These are phyloP conservation scores for Rhodotorula sp. DNA, from an alignment of 1,284 basidiomycete species.

Conservation along the genomic window DNA sequence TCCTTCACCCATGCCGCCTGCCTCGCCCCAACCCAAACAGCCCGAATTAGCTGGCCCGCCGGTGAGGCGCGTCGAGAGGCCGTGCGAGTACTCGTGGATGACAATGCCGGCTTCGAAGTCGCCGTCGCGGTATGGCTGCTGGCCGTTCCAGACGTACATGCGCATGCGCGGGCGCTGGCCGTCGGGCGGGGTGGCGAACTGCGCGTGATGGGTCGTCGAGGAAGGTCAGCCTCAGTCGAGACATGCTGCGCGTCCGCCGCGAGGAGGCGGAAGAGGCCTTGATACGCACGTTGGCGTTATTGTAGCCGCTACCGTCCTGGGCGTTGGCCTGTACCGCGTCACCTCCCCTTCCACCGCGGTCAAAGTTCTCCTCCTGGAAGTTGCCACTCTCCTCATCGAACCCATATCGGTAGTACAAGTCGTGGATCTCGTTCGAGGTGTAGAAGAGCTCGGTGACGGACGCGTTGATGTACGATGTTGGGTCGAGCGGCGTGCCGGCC, in stretches of 20 bases:
- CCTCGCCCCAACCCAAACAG: slow-evolving; percentile 54
- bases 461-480: slow-evolving; percentile 73
- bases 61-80: slow-evolving; percentile 86
- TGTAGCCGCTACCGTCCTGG: slow-evolving; percentile 77
- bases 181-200: slow-evolving; percentile 57
- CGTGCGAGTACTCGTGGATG: slow-evolving; percentile 60
- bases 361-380: slow-evolving; percentile 91
- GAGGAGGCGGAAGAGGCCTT: neutral
- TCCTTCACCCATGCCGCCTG: slow-evolving; percentile 78
- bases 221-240: neutral
- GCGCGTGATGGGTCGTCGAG: slow-evolving; percentile 17
- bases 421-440: slow-evolving; percentile 69
- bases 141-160: slow-evolving; percentile 96
- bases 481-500: slow-evolving; percentile 49
- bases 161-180: slow-evolving; percentile 61
- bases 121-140: slow-evolving; percentile 84
- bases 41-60: slow-evolving; percentile 78
- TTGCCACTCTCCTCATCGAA: slow-evolving; percentile 90
- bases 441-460: slow-evolving; percentile 90
- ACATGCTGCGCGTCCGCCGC: neutral
- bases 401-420: slow-evolving; percentile 60
- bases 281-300: slow-evolving; percentile 51
- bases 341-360: slow-evolving; percentile 75
- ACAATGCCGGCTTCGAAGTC: slow-evolving; percentile 67
- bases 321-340: slow-evolving; percentile 93